Evolutionary conservation across 2,329 filamentous ascomycete genomes (phyloP).

Genomic region (Pyrenophora seminiperda): DNA sequence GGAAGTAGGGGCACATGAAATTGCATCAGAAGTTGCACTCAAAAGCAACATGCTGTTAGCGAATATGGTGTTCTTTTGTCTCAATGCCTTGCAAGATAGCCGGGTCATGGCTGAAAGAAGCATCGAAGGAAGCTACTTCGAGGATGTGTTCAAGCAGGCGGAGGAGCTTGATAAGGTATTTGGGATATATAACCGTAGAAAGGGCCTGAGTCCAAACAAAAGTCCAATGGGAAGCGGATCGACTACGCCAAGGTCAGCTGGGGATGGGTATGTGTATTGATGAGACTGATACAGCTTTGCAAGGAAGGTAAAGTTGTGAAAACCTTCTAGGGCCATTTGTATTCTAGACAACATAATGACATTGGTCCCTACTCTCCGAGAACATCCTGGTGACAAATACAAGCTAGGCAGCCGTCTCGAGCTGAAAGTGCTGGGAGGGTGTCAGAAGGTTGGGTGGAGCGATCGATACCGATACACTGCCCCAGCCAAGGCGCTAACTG

Average conservation of each 20-base stretch:
- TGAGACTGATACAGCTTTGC: too few relatives aligned
- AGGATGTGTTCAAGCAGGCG: slow-evolving; percentile 26
- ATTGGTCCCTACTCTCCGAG: too few relatives aligned
- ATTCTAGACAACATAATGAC: too few relatives aligned
- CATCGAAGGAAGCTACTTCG: slow-evolving; percentile 28
- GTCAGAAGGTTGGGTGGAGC: too few relatives aligned
- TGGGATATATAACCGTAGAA: slow-evolving; percentile 12
- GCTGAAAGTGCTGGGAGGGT: too few relatives aligned
- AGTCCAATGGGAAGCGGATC: slow-evolving; percentile 12
- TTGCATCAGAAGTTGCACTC: slow-evolving; percentile 32
- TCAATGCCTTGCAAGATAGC: slow-evolving; percentile 25
- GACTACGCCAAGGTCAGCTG: slow-evolving; percentile 12
- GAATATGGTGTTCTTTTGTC: slow-evolving; percentile 33
- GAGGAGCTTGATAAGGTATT: slow-evolving; percentile 27
- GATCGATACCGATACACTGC: too few relatives aligned
- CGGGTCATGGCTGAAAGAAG: slow-evolving; percentile 22
- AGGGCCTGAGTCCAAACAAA: slow-evolving; percentile 9
- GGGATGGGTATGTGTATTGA: background rate
- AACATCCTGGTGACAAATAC: too few relatives aligned
- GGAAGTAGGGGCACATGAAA: slow-evolving; percentile 21
- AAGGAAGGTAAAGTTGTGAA: background rate
- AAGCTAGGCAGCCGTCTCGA: too few relatives aligned
- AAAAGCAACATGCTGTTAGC: slow-evolving; percentile 26
- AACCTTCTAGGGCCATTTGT: too few relatives aligned
- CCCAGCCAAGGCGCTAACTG: too few relatives aligned